Evolutionary conservation across 768 basidiomycete genomes (phyloP).

Genomic region (Rubroboletus satanas): DNA sequence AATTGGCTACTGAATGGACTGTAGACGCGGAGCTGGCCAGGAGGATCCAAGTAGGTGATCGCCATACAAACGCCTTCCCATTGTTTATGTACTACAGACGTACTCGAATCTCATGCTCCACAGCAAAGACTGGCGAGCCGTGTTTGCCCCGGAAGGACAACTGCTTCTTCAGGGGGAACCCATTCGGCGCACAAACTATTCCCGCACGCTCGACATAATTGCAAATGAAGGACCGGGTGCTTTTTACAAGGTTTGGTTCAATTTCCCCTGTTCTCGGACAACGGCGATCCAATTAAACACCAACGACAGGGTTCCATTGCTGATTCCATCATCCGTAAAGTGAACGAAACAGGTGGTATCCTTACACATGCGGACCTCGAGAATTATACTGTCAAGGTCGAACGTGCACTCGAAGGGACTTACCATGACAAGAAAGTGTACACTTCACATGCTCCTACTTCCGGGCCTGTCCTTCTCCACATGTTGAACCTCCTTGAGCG

Average conservation of each 20-base stretch:
- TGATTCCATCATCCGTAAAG: constrained; percentile 69
- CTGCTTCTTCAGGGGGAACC: constrained; percentile 72
- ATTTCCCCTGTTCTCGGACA: constrained; percentile 5
- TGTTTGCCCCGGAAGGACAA: constrained; percentile 76
- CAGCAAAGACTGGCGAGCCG: constrained; percentile 70
- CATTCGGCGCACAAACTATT: constrained; percentile 70
- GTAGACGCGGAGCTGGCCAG: constrained; percentile 74
- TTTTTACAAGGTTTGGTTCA: constrained; percentile 66
- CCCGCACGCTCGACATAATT: constrained; percentile 69
- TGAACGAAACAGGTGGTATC: constrained; percentile 72
- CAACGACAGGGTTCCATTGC: constrained; percentile 69
- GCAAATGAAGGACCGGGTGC: constrained; percentile 73
- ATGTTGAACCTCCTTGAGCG: constrained; percentile 88
- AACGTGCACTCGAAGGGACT: constrained; percentile 70
- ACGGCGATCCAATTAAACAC: constrained; percentile 13
- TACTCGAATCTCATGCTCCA: constrained; percentile 55
- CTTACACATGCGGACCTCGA: constrained; percentile 71
- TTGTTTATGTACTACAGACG: constrained; percentile 30
- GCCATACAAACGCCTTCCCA: background rate
- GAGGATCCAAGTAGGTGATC: constrained; percentile 57
- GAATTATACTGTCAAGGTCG: constrained; percentile 63
- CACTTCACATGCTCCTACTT: constrained; percentile 80
- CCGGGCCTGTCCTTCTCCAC: constrained; percentile 86
- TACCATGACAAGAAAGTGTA: constrained; percentile 80
- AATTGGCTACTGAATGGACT: constrained; percentile 75